Evolutionary conservation across 192 early-diverging fungal species (phyloP).

Genomic region (Backusella psychrophila): DNA sequence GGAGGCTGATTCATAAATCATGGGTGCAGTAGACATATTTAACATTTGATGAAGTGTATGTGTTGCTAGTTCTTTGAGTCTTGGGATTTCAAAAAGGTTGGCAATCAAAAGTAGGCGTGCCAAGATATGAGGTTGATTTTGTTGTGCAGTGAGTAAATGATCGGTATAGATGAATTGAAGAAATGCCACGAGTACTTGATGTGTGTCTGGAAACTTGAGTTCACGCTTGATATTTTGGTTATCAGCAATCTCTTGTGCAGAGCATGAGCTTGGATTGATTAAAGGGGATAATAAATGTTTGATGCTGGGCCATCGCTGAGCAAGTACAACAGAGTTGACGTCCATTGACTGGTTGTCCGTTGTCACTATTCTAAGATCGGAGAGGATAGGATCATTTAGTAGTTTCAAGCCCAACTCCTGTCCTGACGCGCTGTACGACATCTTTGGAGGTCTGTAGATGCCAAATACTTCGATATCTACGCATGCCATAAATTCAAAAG

Average conservation of each 20-base stretch:
- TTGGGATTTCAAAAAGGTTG: slow-evolving; percentile 56
- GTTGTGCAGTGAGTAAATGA: slow-evolving; percentile 59
- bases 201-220: slow-evolving; percentile 41
- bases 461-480: slow-evolving; percentile 74
- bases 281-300: background rate
- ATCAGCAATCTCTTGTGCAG: slow-evolving; percentile 6
- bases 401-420: slow-evolving; percentile 57
- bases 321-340: slow-evolving; percentile 50
- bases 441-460: slow-evolving; percentile 49
- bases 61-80: slow-evolving; percentile 53
- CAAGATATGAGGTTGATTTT: slow-evolving; percentile 60
- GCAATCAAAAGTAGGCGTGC: slow-evolving; percentile 61
- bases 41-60: slow-evolving; percentile 62
- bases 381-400: slow-evolving; percentile 47
- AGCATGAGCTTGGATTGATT: background rate
- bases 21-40: slow-evolving; percentile 55
- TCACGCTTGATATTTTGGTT: slow-evolving; percentile 12
- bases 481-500: slow-evolving; percentile 68
- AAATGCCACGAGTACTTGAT: slow-evolving; percentile 56
- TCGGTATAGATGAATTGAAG: slow-evolving; percentile 69
- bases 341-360: slow-evolving; percentile 44
- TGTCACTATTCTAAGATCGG: slow-evolving; percentile 55
- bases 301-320: slow-evolving; percentile 46
- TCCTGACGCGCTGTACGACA: slow-evolving; percentile 46
- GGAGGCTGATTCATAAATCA: slow-evolving; percentile 67